Percentiles rank a stretch among this genome's conserved stretches.
These are phyloP conservation scores for Annulohypoxylon nitens DNA, from an alignment of 495 filamentous ascomycete species.

Conservation along the genomic window DNA sequence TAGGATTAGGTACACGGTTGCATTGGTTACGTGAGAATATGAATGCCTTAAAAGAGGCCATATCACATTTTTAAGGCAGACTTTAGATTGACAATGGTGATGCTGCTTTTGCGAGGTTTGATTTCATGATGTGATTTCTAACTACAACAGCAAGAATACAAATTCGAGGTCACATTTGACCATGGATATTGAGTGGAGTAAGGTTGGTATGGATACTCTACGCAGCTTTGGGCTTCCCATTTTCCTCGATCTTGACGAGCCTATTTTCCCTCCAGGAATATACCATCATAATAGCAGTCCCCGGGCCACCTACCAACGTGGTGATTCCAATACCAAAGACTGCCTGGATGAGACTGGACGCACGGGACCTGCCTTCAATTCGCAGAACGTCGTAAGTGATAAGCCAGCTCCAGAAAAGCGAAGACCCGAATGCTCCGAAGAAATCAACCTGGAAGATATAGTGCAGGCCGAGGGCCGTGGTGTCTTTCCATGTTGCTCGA, in stretches of 20 bases:
- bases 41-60: background rate
- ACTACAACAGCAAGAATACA: background rate
- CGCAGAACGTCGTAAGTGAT: constrained; percentile 43
- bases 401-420: constrained; percentile 48
- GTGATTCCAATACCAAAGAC: constrained; percentile 30
- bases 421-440: constrained; percentile 42
- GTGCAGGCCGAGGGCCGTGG: constrained; percentile 44
- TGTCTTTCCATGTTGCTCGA: constrained; percentile 25
- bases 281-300: constrained; percentile 46
- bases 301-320: constrained; percentile 47
- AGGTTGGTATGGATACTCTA: background rate
- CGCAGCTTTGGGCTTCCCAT: constrained; percentile 44
- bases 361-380: constrained; percentile 28
- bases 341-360: constrained; percentile 28
- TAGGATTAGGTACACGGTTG: constrained; percentile 39
- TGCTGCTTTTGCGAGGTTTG: background rate
- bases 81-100: background rate
- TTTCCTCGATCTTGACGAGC: constrained; percentile 47
- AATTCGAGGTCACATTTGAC: background rate
- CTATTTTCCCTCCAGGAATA: constrained; percentile 56
- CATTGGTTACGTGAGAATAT: constrained; percentile 36
- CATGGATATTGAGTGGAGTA: background rate
- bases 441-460: constrained; percentile 51
- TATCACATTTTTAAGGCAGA: constrained; percentile 5
- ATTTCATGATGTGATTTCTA: background rate